These are phyloP conservation scores for Fusarium palustre DNA, from an alignment of 2,329 filamentous ascomycete genomes.

Conservation along the genomic window DNA sequence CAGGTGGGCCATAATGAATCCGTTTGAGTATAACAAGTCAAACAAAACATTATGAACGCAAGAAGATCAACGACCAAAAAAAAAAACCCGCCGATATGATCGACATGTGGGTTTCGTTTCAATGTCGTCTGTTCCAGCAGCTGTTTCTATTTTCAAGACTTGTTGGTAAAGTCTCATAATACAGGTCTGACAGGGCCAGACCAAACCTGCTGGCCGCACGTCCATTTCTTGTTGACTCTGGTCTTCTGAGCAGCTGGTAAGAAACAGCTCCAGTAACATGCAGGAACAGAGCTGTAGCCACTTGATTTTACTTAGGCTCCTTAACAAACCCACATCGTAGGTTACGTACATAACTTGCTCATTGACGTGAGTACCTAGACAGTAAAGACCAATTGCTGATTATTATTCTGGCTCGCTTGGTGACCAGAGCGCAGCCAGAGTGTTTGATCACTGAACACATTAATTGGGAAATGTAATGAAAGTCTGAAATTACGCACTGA, in stretches of 20 bases:
- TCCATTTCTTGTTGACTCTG: slow-evolving; percentile 33
- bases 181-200: slow-evolving; percentile 22
- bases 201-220: slow-evolving; percentile 29
- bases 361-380: slow-evolving; percentile 41
- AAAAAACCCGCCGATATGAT: slow-evolving; percentile 29
- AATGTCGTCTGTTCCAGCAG: slow-evolving; percentile 17
- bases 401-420: slow-evolving; percentile 12
- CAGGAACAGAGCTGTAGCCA: slow-evolving; percentile 46
- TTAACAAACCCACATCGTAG: slow-evolving; percentile 36
- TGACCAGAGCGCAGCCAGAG: slow-evolving; percentile 7
- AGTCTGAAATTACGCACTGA: slow-evolving; percentile 30
- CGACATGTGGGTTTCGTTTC: slow-evolving; percentile 31
- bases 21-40: slow-evolving; percentile 2
- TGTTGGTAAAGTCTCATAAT: slow-evolving; percentile 1
- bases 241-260: slow-evolving; percentile 30
- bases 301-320: slow-evolving; percentile 35
- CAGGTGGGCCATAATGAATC: background rate
- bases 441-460: slow-evolving; percentile 7
- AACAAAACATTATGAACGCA: background rate
- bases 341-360: slow-evolving; percentile 22
- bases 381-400: slow-evolving; percentile 11
- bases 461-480: slow-evolving; percentile 18
- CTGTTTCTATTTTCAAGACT: slow-evolving; percentile 7
- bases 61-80: background rate
- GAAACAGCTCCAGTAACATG: slow-evolving; percentile 43